Conservation (phyloP, 805 yeast species). For the Yueomyces sinensis region DNA sequence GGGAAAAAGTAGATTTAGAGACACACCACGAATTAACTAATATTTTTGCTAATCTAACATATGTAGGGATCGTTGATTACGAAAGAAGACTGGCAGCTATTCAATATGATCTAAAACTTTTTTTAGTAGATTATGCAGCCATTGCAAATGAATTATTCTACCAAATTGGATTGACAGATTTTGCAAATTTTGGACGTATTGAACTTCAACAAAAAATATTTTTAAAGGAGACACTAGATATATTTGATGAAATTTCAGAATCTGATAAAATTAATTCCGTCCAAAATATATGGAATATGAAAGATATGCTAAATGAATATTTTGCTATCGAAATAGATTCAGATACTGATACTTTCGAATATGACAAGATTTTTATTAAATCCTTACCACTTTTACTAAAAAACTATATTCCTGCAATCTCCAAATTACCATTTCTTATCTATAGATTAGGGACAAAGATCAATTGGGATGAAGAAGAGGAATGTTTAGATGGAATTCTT, state of each 20-base stretch:
- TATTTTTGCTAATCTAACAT: conserved; percentile 54
- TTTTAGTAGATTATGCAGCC: conserved; percentile 68
- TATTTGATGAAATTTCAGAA: conserved; percentile 7
- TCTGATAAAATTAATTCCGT: neutral
- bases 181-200: conserved; percentile 67
- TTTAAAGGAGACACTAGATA: conserved; percentile 26
- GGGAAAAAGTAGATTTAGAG: conserved; percentile 33
- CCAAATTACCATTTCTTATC: conserved; percentile 55
- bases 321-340: conserved; percentile 39
- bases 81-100: conserved; percentile 60
- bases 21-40: conserved; percentile 46
- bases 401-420: conserved; percentile 46
- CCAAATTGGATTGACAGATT: conserved; percentile 65
- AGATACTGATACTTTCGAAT: conserved; percentile 19
- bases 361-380: conserved; percentile 23
- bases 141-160: conserved; percentile 59
- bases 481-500: conserved; percentile 54
- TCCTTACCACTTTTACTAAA: conserved; percentile 55
- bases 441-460: conserved; percentile 46
- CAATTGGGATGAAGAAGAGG: conserved; percentile 53
- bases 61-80: conserved; percentile 74
- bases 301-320: conserved; percentile 72
- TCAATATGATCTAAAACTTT: conserved; percentile 69
- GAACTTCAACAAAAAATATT: conserved; percentile 23
- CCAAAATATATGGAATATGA: conserved; percentile 33